Base-by-base conservation (phyloP, 441 rosid genomes). In the Gossypium gossypioides region DNA sequence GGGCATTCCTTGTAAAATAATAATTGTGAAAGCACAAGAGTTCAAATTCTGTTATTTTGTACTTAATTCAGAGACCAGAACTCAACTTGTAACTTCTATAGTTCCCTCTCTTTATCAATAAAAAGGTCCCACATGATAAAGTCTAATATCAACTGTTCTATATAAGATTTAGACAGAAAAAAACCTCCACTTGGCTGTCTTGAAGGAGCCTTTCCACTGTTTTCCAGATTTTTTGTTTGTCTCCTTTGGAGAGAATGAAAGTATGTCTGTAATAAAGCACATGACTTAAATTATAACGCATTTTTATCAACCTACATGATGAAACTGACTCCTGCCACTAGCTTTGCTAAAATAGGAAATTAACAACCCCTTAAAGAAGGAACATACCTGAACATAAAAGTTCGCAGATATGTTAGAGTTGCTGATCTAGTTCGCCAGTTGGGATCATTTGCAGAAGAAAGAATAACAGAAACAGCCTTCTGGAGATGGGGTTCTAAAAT, bases 381-480 rank as follows among this genome's bases (percentile, higher is more conserved):
- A 66, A 5, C 66, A 80, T 84, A 95, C 99, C 99, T 92, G 78
- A 87, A 91, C 99, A 96, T 92, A 83, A 96, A 96, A 69, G 97
- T 88, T 68, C 96, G 86, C 16, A 96, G 88, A 86, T 86, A 96
- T 2, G 98, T 96, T 72, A 95, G 81, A 52, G 93, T 89, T 70
- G 97, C 90, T 79, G 99, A 96, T 84, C 99, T 85, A 74, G 93
- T 92, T 76, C 99, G 88, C 99, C 99, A 96, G 81, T 92, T 96
- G 56, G 90, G 75, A 85, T 96, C 97, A 75, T 76, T 79, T 60
- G 89, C 88, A 69, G 90, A 89, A 75, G 91, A 78, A 79, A 89
- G 92, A 81, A 92, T 85, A 74, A 87, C 83, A 37, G 80, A 78
- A 73, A 91, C 87, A 77, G 81, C 87, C 86, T 86, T 88, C 83